phyloP scores from a whole-genome alignment of 2,329 filamentous ascomycete genomes.

The Raffaelea arxii region DNA sequence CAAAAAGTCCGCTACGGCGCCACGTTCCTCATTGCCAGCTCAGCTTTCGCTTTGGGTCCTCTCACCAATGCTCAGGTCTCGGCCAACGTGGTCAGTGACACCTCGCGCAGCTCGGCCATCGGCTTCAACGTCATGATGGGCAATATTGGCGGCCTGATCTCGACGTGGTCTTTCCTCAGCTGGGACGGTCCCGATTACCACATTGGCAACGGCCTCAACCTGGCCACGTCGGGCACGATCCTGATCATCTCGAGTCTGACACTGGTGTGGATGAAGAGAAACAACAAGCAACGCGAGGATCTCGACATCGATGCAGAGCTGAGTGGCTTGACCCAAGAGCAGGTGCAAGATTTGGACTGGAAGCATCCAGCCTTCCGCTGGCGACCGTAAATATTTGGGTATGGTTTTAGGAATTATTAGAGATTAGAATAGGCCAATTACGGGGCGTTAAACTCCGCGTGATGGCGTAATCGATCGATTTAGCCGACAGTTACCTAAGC shows the following conservation, averaged over 20 bases:
- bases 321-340: slow-evolving; percentile 36
- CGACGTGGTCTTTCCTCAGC: slow-evolving; percentile 23
- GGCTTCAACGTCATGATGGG: slow-evolving; percentile 54
- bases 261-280: slow-evolving; percentile 54
- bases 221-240: slow-evolving; percentile 6
- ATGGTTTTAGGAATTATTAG: too few relatives aligned
- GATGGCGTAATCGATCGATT: too few relatives aligned
- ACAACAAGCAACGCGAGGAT: slow-evolving; percentile 45
- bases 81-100: slow-evolving; percentile 40
- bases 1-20: slow-evolving; percentile 24
- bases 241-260: slow-evolving; percentile 19
- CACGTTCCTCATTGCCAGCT: slow-evolving; percentile 27
- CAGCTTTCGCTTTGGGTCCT: slow-evolving; percentile 39
- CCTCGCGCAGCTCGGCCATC: slow-evolving; percentile 46
- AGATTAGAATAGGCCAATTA: too few relatives aligned
- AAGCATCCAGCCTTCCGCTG: slow-evolving; percentile 57
- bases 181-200: slow-evolving; percentile 22
- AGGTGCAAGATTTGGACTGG: slow-evolving; percentile 54
- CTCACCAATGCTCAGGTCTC: slow-evolving; percentile 39
- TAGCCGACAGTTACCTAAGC: too few relatives aligned
- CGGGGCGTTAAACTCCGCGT: too few relatives aligned
- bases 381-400: slow-evolving; percentile 18
- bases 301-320: slow-evolving; percentile 30
- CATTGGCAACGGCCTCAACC: slow-evolving; percentile 23
- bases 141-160: slow-evolving; percentile 38